Evolutionary conservation across 805 yeast genomes (phyloP).

Genomic region (Suhomyces emberorum): DNA sequence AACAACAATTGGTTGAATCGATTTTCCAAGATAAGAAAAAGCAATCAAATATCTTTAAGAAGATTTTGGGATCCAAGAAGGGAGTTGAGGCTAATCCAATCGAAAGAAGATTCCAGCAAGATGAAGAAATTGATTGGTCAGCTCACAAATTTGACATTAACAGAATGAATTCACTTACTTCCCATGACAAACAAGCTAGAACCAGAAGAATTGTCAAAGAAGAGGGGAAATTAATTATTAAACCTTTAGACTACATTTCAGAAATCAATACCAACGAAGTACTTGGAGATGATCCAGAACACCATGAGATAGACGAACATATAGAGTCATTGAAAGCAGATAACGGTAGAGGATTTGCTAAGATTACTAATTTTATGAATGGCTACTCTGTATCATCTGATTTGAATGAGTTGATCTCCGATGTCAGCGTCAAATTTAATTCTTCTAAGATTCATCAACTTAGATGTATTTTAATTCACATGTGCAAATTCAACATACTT

Average conservation of each 20-base stretch:
- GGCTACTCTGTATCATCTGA: conserved; percentile 28
- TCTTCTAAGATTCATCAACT: conserved; percentile 49
- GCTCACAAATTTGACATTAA: conserved; percentile 44
- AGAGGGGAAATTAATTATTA: conserved; percentile 36
- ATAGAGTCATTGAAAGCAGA: conserved; percentile 9
- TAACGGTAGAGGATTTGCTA: conserved; percentile 9
- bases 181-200: conserved; percentile 64
- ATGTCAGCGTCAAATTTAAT: conserved; percentile 38
- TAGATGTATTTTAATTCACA: conserved; percentile 60
- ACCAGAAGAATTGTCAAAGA: conserved; percentile 51
- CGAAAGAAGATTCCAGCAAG: conserved; percentile 31
- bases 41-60: conserved; percentile 46
- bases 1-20: conserved; percentile 32
- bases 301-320: conserved; percentile 8
- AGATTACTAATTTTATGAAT: conserved; percentile 31
- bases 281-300: conserved; percentile 14
- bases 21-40: conserved; percentile 42
- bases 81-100: conserved; percentile 25
- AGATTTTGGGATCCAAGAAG: conserved; percentile 33
- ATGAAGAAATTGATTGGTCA: conserved; percentile 37
- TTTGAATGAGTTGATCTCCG: conserved; percentile 41
- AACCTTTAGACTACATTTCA: conserved; percentile 41
- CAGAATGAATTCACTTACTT: conserved; percentile 18
- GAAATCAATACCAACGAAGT: conserved; percentile 42
- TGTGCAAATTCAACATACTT: conserved; percentile 58